phyloP scores from a whole-genome alignment of 2,329 filamentous ascomycete species.

The Microsporum audouinii region DNA sequence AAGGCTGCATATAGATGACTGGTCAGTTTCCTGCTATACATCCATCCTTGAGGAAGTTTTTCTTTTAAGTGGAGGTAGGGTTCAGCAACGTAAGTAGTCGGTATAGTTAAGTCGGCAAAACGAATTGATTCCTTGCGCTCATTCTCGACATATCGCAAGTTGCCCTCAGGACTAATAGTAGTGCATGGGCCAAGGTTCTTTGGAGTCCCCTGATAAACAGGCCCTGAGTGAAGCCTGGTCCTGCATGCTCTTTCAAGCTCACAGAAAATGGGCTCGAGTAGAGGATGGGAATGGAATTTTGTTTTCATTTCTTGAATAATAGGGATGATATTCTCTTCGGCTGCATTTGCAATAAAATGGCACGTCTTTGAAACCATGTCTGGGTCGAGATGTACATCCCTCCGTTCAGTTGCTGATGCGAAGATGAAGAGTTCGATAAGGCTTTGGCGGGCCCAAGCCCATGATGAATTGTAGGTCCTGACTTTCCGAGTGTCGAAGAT shows the following conservation, averaged over 20 bases:
- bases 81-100: background rate
- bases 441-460: slow-evolving; percentile 28
- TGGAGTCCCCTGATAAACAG: background rate
- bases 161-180: background rate
- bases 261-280: background rate
- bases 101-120: background rate
- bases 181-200: background rate
- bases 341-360: background rate
- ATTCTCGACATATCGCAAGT: background rate
- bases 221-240: background rate
- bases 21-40: background rate
- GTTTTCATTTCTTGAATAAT: background rate
- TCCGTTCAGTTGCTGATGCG: slow-evolving; percentile 10
- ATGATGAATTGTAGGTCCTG: slow-evolving; percentile 26
- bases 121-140: background rate
- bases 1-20: background rate
- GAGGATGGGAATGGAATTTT: background rate
- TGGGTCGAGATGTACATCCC: background rate
- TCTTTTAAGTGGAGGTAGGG: background rate
- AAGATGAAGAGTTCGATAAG: slow-evolving; percentile 26
- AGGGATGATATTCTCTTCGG: background rate
- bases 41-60: background rate
- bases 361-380: background rate
- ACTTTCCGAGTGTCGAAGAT: slow-evolving; percentile 21
- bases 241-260: background rate